phyloP scores from a whole-genome alignment of 192 early-diverging fungal species.

The Backusella westeae region DNA sequence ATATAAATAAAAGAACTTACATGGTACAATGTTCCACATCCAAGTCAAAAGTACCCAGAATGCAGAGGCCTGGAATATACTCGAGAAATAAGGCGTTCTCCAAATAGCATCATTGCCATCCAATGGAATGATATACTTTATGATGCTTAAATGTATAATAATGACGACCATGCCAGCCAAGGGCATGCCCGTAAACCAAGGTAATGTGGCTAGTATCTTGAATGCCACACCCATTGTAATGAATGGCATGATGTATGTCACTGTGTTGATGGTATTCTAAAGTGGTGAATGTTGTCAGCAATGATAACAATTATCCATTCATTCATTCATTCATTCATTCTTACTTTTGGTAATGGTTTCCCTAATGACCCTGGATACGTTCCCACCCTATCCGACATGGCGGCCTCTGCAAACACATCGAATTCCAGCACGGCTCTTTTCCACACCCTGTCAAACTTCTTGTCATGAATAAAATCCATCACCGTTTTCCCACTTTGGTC shows the following conservation, averaged over 20 bases:
- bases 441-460: conserved; percentile 44
- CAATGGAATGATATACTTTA: conserved; percentile 56
- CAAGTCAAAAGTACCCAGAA: conserved; percentile 70
- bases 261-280: conserved; percentile 60
- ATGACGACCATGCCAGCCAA: conserved; percentile 51
- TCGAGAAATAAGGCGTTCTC: conserved; percentile 79
- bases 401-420: conserved; percentile 38
- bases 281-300: no score
- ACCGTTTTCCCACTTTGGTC: conserved; percentile 81
- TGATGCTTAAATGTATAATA: conserved; percentile 53
- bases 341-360: conserved; percentile 14
- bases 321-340: neutral
- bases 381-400: neutral
- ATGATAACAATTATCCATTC: no score
- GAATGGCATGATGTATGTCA: conserved; percentile 70
- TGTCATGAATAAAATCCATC: conserved; percentile 75
- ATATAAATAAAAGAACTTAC: conserved; percentile 35
- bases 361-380: conserved; percentile 6
- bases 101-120: conserved; percentile 53
- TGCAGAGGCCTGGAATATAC: conserved; percentile 85
- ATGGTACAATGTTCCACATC: conserved; percentile 60
- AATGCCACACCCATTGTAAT: conserved; percentile 60
- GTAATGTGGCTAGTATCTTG: conserved; percentile 55
- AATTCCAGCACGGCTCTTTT: conserved; percentile 47
- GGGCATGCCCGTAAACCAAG: conserved; percentile 79